Base-by-base conservation (phyloP, 1,139 yeast species). In the Yamadazyma triangularis region DNA sequence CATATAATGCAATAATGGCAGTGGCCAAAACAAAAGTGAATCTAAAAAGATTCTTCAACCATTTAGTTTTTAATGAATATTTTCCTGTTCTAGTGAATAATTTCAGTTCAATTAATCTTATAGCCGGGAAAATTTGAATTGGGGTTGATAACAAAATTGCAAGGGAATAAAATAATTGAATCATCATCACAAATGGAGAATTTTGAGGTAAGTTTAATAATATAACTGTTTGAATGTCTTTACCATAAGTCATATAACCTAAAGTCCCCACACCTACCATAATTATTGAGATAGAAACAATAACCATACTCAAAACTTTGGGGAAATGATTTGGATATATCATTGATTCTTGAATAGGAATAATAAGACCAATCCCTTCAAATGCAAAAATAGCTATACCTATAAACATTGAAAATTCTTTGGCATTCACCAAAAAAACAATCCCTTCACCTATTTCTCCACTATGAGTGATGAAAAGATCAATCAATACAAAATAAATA, bases 371-470 rank as follows among this genome's bases (percentile, higher is more conserved):
- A 38, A 91, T 85, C 6, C 98, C 98, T 58, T 91, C 98, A 53
- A 84, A 91, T 8, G 98, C 89, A 70, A 91, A 91, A 25, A 91
- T 89, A 1, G 96, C 96, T 2, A 95, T 91, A 13, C 96, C 97
- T 37, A 89, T 81, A 51, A 88, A 88, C 29, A 89, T 64, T 0
- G 95, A 74, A 80, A 94, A 89, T 34, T 79, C 78, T 8, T 70
- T 60, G 25, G 67, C 51, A 53, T 91, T 88, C 65, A 89, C 85
- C 23, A 48, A 41, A 35, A 44, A 56, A 30, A 66, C 68, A 27
- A 79, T 64, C 4, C 55, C 55, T 1, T 58, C 51, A 0, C 89
- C 79, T 13, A 80, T 57, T 16, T 68, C 51, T 0, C 64, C 58
- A 2, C 45, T 29, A 37, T 60, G 54, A 12, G 35, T 40, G 1